These are phyloP conservation scores for Phytomonas sp. DNA, from an alignment of 208 protist species.

Conservation along the genomic window DNA sequence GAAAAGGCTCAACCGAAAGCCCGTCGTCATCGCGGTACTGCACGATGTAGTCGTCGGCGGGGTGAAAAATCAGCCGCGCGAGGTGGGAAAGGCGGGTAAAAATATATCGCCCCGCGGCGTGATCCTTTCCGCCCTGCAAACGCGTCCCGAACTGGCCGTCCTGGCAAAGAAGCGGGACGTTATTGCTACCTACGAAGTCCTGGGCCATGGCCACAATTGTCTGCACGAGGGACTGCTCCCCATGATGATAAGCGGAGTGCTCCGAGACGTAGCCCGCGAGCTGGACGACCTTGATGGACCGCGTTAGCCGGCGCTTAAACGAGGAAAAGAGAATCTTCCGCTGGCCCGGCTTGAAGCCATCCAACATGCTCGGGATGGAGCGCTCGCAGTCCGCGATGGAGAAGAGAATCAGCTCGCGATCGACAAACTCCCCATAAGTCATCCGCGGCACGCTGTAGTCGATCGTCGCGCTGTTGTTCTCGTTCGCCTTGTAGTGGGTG, in stretches of 20 bases:
- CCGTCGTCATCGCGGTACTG: slow-evolving; percentile 99
- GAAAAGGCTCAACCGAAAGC: slow-evolving; percentile 97
- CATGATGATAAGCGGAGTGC: slow-evolving; percentile 99
- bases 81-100: slow-evolving; percentile 96
- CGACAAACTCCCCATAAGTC: slow-evolving; percentile 95
- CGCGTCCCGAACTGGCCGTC: slow-evolving; percentile 99
- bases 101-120: slow-evolving; percentile 98
- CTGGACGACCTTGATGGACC: slow-evolving; percentile 99
- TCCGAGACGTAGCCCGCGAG: slow-evolving; percentile 99
- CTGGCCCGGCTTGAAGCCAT: slow-evolving; percentile 99
- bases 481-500: slow-evolving; percentile 78
- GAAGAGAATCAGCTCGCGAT: slow-evolving; percentile 99
- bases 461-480: slow-evolving; percentile 73
- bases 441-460: slow-evolving; percentile 90
- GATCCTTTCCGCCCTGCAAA: slow-evolving; percentile 97
- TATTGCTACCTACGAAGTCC: slow-evolving; percentile 98
- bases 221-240: slow-evolving; percentile 94
- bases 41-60: slow-evolving; percentile 97
- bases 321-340: slow-evolving; percentile 99
- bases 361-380: slow-evolving; percentile 92
- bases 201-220: slow-evolving; percentile 99
- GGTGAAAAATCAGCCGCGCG: slow-evolving; percentile 93
- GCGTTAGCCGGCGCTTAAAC: slow-evolving; percentile 98
- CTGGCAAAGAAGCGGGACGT: slow-evolving; percentile 97
- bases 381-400: slow-evolving; percentile 95